Evolutionary conservation across 2,329 filamentous ascomycete species (phyloP).

Genomic region (Penicillium sp.): DNA sequence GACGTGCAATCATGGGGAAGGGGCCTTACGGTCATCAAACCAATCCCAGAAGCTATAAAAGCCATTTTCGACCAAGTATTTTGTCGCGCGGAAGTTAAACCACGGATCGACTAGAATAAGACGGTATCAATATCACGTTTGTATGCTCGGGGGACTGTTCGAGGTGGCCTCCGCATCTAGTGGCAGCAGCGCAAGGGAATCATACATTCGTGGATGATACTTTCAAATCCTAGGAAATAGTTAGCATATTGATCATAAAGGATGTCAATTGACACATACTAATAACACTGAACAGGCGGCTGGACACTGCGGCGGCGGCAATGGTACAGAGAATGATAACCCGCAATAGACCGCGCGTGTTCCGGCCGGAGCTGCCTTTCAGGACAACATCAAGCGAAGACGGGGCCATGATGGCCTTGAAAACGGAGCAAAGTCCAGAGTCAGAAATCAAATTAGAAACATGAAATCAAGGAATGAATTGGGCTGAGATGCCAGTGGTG

Average conservation of each 20-base stretch:
- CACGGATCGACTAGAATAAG: conserved; percentile 80
- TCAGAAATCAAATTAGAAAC: conserved; percentile 23
- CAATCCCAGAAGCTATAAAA: conserved; percentile 99
- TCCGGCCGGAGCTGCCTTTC: conserved; percentile 75
- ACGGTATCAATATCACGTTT: conserved; percentile 21
- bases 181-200: conserved; percentile 29
- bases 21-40: conserved; percentile 85
- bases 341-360: conserved; percentile 78
- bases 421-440: conserved; percentile 30
- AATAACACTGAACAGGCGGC: conserved; percentile 96
- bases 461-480: conserved; percentile 25
- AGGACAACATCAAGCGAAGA: conserved; percentile 58
- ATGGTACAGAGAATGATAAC: conserved; percentile 89
- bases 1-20: conserved; percentile 8
- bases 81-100: conserved; percentile 99
- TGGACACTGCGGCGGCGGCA: conserved; percentile 84
- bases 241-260: conserved; percentile 9
- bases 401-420: conserved; percentile 44
- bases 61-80: conserved; percentile 93
- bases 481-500: conserved; percentile 21
- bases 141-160: conserved; percentile 12
- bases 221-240: conserved; percentile 73
- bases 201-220: conserved; percentile 99
- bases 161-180: conserved; percentile 6
- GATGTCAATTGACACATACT: conserved; percentile 57